Evolutionary conservation across 441 rosid species (phyloP).

Genomic region (Erodium chrysanthum): DNA sequence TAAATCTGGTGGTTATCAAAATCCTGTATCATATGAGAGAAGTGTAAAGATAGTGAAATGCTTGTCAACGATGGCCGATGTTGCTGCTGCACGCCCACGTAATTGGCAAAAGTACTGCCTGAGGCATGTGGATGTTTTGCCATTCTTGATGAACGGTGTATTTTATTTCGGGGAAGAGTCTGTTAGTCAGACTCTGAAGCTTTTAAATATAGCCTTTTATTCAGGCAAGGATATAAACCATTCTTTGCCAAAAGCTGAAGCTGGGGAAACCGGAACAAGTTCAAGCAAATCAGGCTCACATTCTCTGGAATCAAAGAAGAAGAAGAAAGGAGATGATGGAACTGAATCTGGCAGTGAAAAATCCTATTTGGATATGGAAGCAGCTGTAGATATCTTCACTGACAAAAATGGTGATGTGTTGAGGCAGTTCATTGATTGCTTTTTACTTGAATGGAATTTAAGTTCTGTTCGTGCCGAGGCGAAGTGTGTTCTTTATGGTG

Average conservation of each 20-base stretch:
- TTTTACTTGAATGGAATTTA: constrained; percentile 96
- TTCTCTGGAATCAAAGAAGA: constrained; percentile 76
- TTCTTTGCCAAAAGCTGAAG: constrained; percentile 58
- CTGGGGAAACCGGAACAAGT: constrained; percentile 53
- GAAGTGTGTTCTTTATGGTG: constrained; percentile 79
- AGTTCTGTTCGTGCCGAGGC: constrained; percentile 93
- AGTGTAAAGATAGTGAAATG: constrained; percentile 96
- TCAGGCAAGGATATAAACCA: constrained; percentile 79
- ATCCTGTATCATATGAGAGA: constrained; percentile 78
- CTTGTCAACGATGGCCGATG: constrained; percentile 93
- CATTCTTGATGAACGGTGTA: constrained; percentile 69
- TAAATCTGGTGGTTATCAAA: constrained; percentile 93
- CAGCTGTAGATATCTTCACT: constrained; percentile 64
- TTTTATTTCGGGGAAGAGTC: constrained; percentile 95
- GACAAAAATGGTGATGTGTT: constrained; percentile 70
- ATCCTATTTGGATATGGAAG: constrained; percentile 93
- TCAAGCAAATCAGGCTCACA: constrained; percentile 67
- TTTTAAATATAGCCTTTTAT: constrained; percentile 83
- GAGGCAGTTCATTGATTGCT: constrained; percentile 88
- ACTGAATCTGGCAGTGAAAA: constrained; percentile 74
- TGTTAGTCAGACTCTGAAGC: constrained; percentile 87
- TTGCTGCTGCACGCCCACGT: constrained; percentile 89
- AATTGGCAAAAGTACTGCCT: constrained; percentile 99
- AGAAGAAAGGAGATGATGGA: constrained; percentile 95
- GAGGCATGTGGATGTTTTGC: constrained; percentile 79